Evolutionary conservation across 2,329 filamentous ascomycete species (phyloP).

Genomic region (Trichoderma sp.): DNA sequence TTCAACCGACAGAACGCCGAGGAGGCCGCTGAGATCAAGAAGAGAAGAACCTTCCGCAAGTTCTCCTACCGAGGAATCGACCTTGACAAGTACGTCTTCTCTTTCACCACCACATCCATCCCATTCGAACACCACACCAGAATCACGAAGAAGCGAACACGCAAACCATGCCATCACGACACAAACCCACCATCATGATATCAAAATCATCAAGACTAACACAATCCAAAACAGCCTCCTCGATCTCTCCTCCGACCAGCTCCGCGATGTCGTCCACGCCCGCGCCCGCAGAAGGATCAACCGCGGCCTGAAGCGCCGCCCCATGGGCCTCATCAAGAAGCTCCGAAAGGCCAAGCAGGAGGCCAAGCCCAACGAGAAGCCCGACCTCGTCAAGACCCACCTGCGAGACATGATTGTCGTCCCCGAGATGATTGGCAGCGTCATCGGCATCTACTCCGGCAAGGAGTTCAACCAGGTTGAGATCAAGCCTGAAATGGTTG

Average conservation of each 20-base stretch:
- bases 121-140: background rate
- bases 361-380: constrained; percentile 99
- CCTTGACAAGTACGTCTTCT: constrained; percentile 86
- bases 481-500: constrained; percentile 99
- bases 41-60: constrained; percentile 99
- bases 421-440: constrained; percentile 98
- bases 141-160: background rate
- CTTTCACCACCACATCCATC: background rate
- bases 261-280: constrained; percentile 98
- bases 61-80: constrained; percentile 99
- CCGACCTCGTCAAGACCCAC: constrained; percentile 98
- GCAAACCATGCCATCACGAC: background rate
- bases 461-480: constrained; percentile 99
- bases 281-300: constrained; percentile 99
- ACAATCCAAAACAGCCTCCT: constrained; percentile 70
- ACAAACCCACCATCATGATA: background rate
- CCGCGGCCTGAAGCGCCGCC: constrained; percentile 99
- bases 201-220: background rate
- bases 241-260: constrained; percentile 96
- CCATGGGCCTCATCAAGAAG: constrained; percentile 99
- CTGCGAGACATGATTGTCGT: constrained; percentile 99
- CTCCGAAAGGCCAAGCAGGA: constrained; percentile 99
- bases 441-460: constrained; percentile 99
- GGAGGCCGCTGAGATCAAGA: constrained; percentile 99
- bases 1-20: constrained; percentile 74